A percentile compares a stretch with the other conserved stretches of the same genome.
phyloP scores from a whole-genome alignment of 768 basidiomycete species.

The Naganishia randhawae region DNA sequence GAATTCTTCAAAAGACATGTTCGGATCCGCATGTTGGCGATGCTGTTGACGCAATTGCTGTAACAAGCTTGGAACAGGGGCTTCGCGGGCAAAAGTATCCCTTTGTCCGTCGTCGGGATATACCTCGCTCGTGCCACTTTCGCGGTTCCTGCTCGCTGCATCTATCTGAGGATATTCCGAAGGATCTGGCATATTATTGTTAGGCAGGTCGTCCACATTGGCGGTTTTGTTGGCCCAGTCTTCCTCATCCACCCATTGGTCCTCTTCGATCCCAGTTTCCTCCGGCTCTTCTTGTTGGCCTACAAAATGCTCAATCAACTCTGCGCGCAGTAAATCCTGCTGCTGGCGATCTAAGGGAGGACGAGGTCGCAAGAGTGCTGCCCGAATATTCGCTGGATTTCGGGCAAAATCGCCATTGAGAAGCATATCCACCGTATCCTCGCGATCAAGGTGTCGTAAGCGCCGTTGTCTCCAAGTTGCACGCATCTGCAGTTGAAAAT shows the following conservation, averaged over 20 bases:
- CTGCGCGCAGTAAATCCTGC: neutral
- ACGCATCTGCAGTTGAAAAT: conserved; percentile 16
- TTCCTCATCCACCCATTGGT: conserved; percentile 19
- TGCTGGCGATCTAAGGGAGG: neutral
- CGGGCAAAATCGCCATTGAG: neutral
- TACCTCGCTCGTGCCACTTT: neutral
- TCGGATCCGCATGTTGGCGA: conserved; percentile 12
- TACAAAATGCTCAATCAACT: neutral
- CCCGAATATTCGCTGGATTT: neutral
- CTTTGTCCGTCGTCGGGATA: no score
- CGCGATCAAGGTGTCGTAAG: neutral
- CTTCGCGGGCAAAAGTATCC: neutral
- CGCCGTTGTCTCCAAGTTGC: conserved; percentile 23
- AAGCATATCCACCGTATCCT: neutral
- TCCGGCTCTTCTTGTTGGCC: neutral
- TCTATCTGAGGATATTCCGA: no score
- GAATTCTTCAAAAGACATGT: conserved; percentile 20
- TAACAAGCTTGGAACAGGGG: conserved; percentile 8
- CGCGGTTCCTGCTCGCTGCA: neutral
- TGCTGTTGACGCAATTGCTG: conserved; percentile 9
- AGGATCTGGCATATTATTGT: no score
- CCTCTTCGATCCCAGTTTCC: neutral
- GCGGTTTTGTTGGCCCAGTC: conserved; percentile 5
- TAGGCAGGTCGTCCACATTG: neutral
- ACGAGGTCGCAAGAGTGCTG: neutral